phyloP scores from a whole-genome alignment of 2,329 filamentous ascomycete genomes.

The Monilinia fructigena region DNA sequence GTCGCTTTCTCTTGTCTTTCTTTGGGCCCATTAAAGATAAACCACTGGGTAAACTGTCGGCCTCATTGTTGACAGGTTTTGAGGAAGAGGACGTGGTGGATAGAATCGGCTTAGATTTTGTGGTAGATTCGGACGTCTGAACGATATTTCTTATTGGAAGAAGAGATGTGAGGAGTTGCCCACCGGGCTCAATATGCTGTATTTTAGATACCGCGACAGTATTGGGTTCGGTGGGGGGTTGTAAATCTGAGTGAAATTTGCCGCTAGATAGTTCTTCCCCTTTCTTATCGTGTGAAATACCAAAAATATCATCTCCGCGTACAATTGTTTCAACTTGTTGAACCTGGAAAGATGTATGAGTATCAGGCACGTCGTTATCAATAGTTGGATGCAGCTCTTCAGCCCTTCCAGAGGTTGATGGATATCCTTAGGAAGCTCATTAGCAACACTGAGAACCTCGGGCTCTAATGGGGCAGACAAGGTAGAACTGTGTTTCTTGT shows the following conservation, averaged over 20 bases:
- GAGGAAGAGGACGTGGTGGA: background rate
- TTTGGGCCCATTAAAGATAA: constrained; percentile 33
- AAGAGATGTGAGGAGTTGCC: constrained; percentile 6
- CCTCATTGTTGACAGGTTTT: constrained; percentile 6
- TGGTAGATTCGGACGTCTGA: background rate
- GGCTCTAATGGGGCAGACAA: constrained; percentile 26
- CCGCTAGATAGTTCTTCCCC: constrained; percentile 27
- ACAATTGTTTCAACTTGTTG: constrained; percentile 20
- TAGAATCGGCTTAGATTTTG: background rate
- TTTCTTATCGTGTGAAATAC: constrained; percentile 34
- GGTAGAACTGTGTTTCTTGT: constrained; percentile 28
- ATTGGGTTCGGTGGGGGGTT: constrained; percentile 15
- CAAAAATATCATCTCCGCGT: constrained; percentile 13
- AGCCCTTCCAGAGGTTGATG: constrained; percentile 18
- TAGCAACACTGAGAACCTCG: constrained; percentile 23
- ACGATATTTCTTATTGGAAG: constrained; percentile 7
- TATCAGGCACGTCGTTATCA: constrained; percentile 22
- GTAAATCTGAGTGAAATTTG: constrained; percentile 22
- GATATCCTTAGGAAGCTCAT: constrained; percentile 19
- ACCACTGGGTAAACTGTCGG: constrained; percentile 13
- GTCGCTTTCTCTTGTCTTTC: constrained; percentile 40
- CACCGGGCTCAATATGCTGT: constrained; percentile 12
- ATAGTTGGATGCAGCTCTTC: constrained; percentile 16
- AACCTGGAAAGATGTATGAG: constrained; percentile 26
- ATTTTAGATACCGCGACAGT: constrained; percentile 1